Percentiles rank a stretch among this genome's conserved stretches.
Evolutionary conservation across 306 rosid genomes (phyloP).

Genomic region (Castanea mollissima): DNA sequence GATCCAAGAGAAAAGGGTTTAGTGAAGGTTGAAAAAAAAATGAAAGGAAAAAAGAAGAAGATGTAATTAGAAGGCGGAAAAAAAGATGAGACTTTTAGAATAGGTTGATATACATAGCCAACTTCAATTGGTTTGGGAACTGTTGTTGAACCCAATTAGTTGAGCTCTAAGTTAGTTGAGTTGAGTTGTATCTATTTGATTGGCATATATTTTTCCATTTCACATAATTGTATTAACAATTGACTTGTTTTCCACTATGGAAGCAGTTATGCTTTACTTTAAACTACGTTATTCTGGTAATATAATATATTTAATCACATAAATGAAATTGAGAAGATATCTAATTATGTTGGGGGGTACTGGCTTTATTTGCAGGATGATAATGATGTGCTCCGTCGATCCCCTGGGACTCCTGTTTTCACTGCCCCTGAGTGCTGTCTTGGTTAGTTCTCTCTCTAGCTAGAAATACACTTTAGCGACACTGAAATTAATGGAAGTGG

Average conservation of each 20-base stretch:
- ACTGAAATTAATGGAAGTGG: neutral
- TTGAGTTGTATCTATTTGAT: neutral
- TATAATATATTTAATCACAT: neutral
- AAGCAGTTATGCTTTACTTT: neutral
- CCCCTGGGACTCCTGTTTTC: conserved; percentile 99
- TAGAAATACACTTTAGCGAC: conserved; percentile 9
- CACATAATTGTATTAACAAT: neutral
- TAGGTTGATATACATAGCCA: neutral
- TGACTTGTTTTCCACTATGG: neutral
- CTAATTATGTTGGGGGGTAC: neutral
- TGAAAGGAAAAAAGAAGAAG: neutral
- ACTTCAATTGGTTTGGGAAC: neutral
- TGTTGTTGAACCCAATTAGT: neutral
- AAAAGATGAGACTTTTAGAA: neutral
- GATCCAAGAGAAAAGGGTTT: neutral
- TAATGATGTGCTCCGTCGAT: conserved; percentile 88
- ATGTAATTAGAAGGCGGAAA: neutral
- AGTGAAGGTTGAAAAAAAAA: neutral
- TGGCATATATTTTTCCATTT: neutral
- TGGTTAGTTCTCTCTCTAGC: conserved; percentile 44
- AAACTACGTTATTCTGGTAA: neutral
- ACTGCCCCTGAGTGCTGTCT: conserved; percentile 97
- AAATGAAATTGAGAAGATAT: neutral
- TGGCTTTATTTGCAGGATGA: conserved; percentile 66
- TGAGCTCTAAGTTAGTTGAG: neutral